A percentile compares a stretch with the other conserved stretches of the same genome.
Evolutionary conservation across 2,329 filamentous ascomycete species (phyloP).

Genomic region (Diaporthe australafricana): DNA sequence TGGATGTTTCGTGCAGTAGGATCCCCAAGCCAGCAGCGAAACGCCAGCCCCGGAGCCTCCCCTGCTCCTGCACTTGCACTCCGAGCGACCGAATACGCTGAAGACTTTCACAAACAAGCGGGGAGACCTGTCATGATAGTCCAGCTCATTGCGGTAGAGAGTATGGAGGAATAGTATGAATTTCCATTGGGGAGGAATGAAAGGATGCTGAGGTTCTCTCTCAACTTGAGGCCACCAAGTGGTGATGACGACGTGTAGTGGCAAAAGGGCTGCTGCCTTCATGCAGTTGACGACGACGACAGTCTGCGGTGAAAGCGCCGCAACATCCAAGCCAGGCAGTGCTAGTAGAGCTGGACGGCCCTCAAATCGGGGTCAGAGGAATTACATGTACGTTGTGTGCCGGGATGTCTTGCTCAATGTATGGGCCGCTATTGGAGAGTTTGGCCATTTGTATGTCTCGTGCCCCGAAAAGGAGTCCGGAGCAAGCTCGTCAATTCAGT

Average conservation of each 20-base stretch:
- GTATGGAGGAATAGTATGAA: too few species aligned
- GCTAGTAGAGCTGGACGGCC: neutral
- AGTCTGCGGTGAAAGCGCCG: neutral
- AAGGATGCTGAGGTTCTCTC: neutral
- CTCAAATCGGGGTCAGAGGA: neutral
- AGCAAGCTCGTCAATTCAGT: too few species aligned
- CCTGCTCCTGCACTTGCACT: neutral
- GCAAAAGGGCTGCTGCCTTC: too few species aligned
- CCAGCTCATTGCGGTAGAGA: too few species aligned
- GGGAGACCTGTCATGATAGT: neutral
- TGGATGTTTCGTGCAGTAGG: neutral
- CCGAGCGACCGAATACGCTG: too few species aligned
- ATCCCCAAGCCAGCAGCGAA: too few species aligned
- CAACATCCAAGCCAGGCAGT: neutral
- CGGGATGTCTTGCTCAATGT: neutral
- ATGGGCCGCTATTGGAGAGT: neutral
- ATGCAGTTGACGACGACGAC: neutral
- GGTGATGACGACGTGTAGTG: too few species aligned
- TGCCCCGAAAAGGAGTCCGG: neutral
- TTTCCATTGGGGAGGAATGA: neutral
- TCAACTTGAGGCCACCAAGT: neutral
- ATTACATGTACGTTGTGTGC: too few species aligned
- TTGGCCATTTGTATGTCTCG: neutral
- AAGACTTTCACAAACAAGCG: neutral
- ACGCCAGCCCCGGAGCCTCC: too few species aligned